These are phyloP conservation scores for Xerocomellus chrysenteron DNA, from an alignment of 768 basidiomycete genomes.

Conservation along the genomic window DNA sequence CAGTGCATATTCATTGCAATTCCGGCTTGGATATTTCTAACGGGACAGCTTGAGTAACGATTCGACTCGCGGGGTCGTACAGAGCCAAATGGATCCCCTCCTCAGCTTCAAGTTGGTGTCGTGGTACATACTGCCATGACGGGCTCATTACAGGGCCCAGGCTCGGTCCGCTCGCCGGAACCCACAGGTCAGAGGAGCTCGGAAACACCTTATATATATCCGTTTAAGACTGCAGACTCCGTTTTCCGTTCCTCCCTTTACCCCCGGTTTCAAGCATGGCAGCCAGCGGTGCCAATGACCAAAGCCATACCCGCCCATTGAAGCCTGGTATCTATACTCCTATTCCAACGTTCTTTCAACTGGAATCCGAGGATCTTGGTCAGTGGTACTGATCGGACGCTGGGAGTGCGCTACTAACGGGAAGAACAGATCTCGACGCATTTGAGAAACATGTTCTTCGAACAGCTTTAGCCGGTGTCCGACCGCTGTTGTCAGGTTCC, in stretches of 20 bases:
- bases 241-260: not conserved
- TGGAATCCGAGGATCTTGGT: constrained; percentile 81
- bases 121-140: constrained; percentile 1
- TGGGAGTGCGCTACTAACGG: constrained; percentile 4
- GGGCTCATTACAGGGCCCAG: not conserved
- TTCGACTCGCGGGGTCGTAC: not conserved
- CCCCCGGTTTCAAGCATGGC: constrained; percentile 36
- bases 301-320: constrained; percentile 47
- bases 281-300: constrained; percentile 26
- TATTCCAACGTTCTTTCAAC: constrained; percentile 81
- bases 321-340: constrained; percentile 81
- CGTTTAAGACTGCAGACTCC: not conserved
- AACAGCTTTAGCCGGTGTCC: constrained; percentile 65
- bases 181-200: not conserved
- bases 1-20: not conserved
- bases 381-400: constrained; percentile 25
- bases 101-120: not conserved
- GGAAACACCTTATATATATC: constrained; percentile 12
- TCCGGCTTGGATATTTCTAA: not conserved
- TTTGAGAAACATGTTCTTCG: constrained; percentile 68
- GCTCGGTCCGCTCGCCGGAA: constrained; percentile 9
- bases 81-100: not conserved
- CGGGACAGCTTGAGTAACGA: not conserved
- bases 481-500: constrained; percentile 72
- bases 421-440: constrained; percentile 51